Base-by-base conservation (phyloP, 345 rosid species). In the Hypericum perforatum region DNA sequence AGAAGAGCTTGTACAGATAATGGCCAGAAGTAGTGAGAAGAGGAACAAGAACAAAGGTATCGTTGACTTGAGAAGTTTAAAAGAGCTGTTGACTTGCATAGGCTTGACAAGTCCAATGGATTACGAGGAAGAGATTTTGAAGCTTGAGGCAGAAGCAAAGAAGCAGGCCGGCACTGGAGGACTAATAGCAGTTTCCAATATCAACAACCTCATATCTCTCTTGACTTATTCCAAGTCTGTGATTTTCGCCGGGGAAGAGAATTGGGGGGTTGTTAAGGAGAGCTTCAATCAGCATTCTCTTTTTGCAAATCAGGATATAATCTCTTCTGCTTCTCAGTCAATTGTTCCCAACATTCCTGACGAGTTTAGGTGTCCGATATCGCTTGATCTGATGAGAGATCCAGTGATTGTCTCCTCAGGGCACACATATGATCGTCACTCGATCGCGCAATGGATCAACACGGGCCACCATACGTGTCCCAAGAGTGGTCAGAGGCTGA, bases 91-190 rank as follows among this genome's bases (percentile, higher is more conserved):
- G 12, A 63, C 63, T 60, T 56, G 74, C 69, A 67, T 76, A 65
- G 82, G 82, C 5, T 53, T 78, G 75, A 74, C 55, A 62, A 59
- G 49, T 29, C 56, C 56, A 4, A 2, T 65, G 60, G 81, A 80
- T 63, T 80, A 60, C 11, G 82, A 76, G 8, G 79, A 63, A 58
- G 91, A 80, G 56, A 71, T 78, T 39, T 39, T 51, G 8, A 84
- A 73, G 69, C 72, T 83, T 0, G 74, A 70, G 61, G 78, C 66
- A 11, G 82, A 84, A 73, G 78, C 75, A 7, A 63, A 45, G 63
- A 76, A 68, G 43, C 91, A 84, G 65, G 86, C 91, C 0, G 86
- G 84, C n/a, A 80, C 81, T 0, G 91, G 91, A 7, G 82, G 91
- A 11, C 51, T 80, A 6, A 63, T 70, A 41, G 85, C 62, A 10